Conservation (phyloP, 169 alveolate species). For the Toxoplasma gondii region DNA sequence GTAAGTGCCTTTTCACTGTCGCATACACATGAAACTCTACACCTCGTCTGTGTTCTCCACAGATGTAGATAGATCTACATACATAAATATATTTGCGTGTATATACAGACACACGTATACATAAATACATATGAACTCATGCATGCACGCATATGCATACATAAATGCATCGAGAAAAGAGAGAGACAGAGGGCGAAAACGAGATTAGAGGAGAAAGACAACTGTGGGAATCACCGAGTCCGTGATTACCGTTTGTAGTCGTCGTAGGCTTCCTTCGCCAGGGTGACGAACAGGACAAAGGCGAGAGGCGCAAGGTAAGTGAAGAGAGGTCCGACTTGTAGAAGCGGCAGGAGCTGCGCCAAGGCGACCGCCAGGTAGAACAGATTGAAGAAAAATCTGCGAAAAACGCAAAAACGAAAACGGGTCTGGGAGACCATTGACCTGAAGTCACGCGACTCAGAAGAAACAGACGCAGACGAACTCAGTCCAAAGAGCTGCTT, state of each 20-base stretch:
- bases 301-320: background rate
- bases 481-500: background rate
- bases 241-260: constrained; percentile 89
- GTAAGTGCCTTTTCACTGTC: too few species aligned
- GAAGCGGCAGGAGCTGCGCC: background rate
- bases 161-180: too few species aligned
- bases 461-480: background rate
- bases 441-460: background rate
- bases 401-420: background rate
- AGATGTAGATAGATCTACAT: too few species aligned
- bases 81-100: background rate
- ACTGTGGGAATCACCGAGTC: too few species aligned
- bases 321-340: background rate
- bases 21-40: background rate
- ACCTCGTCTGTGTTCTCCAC: too few species aligned
- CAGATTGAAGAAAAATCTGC: background rate
- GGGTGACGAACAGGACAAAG: background rate
- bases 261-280: background rate
- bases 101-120: background rate
- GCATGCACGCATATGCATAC: too few species aligned
- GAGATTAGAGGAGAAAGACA: too few species aligned
- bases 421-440: background rate
- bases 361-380: background rate
- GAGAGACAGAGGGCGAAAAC: too few species aligned
- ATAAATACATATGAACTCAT: background rate